Evolutionary conservation across 371 early-diverging fungal species (phyloP), one percentile per base, ranked within the genome.

Genomic region (Haplosporangium sp.): DNA sequence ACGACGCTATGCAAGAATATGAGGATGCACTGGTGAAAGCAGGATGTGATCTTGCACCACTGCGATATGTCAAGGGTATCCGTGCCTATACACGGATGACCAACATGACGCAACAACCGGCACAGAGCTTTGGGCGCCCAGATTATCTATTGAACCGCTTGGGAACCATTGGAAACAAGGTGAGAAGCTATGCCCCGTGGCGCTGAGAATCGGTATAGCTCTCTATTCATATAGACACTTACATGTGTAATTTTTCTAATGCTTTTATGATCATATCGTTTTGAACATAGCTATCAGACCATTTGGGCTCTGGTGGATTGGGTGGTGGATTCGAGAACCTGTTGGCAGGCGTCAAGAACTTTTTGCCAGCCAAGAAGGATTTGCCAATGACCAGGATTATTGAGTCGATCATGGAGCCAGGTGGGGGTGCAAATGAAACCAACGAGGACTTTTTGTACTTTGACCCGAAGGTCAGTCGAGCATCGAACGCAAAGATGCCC

Each of bases 321-420:
- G 90, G 91, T 41, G 91, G 91, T 43, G 91, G 91, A 5, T 92
- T 94, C 71, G 95, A 93, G 21, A 93, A 91, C 73, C 81, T 98
- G 45, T 83, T 99, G 64, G 91, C 95, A n/a, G 96, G 96, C 5
- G 97, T 99, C 23, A 94, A 95, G 82, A 97, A 97, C 79, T 86
- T 99, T 55, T 82, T 99, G 53, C 98, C 98, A 0, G 88, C 93
- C 6, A 88, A 91, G 57, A 94, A 93, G 76, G 96, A 99, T 67
- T 75, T 96, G 36, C 92, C 96, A 6, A 84, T 95, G 29, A 95
- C 96, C 21, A 89, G 91, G 61, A 87, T 95, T 11, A 93, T 96
- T 2, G 95, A 95, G 36, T 85, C 92, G 45, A 90, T 96, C 21
- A 94, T 98, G 93, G 90, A 92, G 37, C 82, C 81, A 1, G 77